Conservation (phyloP, 225 moss, liverwort and hornwort genomes). For the Polytrichum formosum region DNA sequence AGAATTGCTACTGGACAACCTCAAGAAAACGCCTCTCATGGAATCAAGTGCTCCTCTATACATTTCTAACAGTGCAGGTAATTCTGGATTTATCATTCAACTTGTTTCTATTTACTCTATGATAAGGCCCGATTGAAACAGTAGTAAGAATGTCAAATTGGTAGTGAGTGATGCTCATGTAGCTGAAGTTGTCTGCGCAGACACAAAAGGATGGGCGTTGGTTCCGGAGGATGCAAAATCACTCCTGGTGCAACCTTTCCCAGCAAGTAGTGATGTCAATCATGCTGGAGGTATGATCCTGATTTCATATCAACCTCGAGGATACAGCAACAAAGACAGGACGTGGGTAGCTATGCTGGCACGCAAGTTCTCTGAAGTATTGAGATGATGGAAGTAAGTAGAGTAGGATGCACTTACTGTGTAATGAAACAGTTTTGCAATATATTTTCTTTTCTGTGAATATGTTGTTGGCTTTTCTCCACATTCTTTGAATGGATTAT, state of each 20-base stretch:
- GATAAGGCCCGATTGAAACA: slow-evolving; percentile 6
- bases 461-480: background rate
- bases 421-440: background rate
- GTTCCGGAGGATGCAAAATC: slow-evolving; percentile 42
- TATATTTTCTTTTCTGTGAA: background rate
- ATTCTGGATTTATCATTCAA: no score
- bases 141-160: background rate
- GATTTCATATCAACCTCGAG: slow-evolving; percentile 43
- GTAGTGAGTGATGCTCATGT: slow-evolving; percentile 14
- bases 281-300: slow-evolving; percentile 41
- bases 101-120: background rate
- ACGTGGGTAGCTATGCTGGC: slow-evolving; percentile 42
- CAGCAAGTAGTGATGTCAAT: slow-evolving; percentile 11
- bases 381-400: slow-evolving; percentile 19
- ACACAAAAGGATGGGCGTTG: slow-evolving; percentile 44
- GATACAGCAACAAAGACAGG: slow-evolving; percentile 52
- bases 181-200: slow-evolving; percentile 31
- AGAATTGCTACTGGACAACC: slow-evolving; percentile 25
- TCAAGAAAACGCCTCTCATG: slow-evolving; percentile 32
- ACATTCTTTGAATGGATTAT: no score
- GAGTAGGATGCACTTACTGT: background rate
- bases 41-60: slow-evolving; percentile 30
- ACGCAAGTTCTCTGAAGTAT: slow-evolving; percentile 25
- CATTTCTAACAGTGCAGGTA: slow-evolving; percentile 42
- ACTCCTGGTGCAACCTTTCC: slow-evolving; percentile 34